Evolutionary conservation across 805 yeast genomes (phyloP), one percentile per base, ranked within the genome.

Genomic region (Lipomyces chichibuensis): DNA sequence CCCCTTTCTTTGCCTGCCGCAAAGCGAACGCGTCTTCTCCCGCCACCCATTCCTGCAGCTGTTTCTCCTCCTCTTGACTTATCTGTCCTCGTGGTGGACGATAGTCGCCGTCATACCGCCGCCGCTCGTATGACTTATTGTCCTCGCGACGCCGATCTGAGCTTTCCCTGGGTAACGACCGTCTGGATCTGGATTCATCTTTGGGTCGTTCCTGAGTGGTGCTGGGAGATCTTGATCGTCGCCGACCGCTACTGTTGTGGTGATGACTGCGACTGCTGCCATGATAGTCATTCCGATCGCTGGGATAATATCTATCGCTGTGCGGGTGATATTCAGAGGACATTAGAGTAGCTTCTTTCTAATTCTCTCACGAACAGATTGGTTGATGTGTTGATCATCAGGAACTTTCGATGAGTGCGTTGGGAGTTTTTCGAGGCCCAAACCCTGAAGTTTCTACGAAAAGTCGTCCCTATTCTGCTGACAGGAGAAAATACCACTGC

Each of bases 1-100:
- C 74, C 1, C 79, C 78, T 52, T 69, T 64, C 46, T 70, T 69
- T 51, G 66, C 73, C 64, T 77, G 79, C 59, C 66, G 65, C 46
- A 74, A 59, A 25, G 74, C 71, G 64, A 77, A 77, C 56, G 66
- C 69, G 27, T 75, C 76, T 60, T 77, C 79, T 2, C 69, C 72
- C 1, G 67, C 72, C 23, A 72, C 68, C 78, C 79, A 76, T 55
- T 69, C 66, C 25, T 33, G 57, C 8, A 64, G 43, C 39, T 64
- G 67, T 11, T 49, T 37, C 55, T 62, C 65, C 37, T 65, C 69
- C n/a, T 62, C 69, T 1, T 57, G 53, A 53, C 65, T 55, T 60
- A 62, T 65, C 35, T 33, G 59, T 3, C 33, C 39, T 37, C 57
- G 65, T 23, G 39, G 39, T 0, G 54, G 55, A 9, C 65, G 65